Conservation (phyloP, 2,329 filamentous ascomycete genomes). For the Botrytis paeoniae region DNA sequence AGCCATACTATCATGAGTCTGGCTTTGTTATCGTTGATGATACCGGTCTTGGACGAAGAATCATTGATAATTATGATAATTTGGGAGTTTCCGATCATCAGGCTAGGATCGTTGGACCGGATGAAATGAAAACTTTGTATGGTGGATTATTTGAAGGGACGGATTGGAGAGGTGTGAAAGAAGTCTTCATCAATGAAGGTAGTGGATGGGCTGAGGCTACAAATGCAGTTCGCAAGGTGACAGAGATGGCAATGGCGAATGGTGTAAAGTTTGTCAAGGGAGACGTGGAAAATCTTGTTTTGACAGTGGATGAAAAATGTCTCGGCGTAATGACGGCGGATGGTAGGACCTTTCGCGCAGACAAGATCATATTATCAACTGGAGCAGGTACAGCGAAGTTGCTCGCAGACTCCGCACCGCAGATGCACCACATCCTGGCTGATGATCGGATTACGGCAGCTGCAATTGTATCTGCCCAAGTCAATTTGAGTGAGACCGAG, state of each 20-base stretch:
- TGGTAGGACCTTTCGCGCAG: conserved; percentile 48
- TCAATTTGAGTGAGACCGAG: conserved; percentile 46
- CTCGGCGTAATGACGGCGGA: conserved; percentile 49
- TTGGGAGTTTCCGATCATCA: conserved; percentile 37
- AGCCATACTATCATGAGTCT: conserved; percentile 47
- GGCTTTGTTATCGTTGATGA: conserved; percentile 49
- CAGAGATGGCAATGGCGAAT: conserved; percentile 42
- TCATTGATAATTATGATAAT: conserved; percentile 46
- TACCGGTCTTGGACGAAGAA: conserved; percentile 45
- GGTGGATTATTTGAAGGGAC: conserved; percentile 41
- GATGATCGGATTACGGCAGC: conserved; percentile 55
- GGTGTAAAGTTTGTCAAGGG: conserved; percentile 47
- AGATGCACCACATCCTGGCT: conserved; percentile 50
- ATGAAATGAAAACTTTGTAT: conserved; percentile 43
- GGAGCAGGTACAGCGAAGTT: conserved; percentile 56
- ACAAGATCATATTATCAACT: conserved; percentile 53
- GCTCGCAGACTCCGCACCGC: conserved; percentile 50
- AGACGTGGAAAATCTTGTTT: conserved; percentile 44
- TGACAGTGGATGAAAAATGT: conserved; percentile 47
- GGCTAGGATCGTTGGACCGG: conserved; percentile 44
- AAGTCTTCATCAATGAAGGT: conserved; percentile 48
- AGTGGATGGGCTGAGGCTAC: conserved; percentile 54
- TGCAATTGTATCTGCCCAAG: conserved; percentile 51
- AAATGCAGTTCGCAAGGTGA: conserved; percentile 44
- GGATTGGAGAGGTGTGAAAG: conserved; percentile 40